Percentiles rank a stretch among this genome's conserved stretches.
Evolutionary conservation across 805 yeast species (phyloP).

Genomic region (Saccharomyces kudriavzevii): DNA sequence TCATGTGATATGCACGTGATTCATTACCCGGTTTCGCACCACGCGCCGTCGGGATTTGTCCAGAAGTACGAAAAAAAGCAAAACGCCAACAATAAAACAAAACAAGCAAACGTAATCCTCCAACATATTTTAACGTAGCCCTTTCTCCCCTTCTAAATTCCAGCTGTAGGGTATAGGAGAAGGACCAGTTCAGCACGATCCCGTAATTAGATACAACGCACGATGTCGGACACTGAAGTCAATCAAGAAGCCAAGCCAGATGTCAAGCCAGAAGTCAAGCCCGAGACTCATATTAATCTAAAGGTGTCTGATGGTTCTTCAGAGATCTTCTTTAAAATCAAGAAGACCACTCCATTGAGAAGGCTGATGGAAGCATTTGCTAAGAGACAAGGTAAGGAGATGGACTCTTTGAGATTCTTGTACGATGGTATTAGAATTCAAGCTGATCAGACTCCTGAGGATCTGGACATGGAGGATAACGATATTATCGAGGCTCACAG

Average conservation of each 20-base stretch:
- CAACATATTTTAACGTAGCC: no score
- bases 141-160: background rate
- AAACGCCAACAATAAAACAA: background rate
- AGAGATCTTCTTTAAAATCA: slow-evolving; percentile 92
- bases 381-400: slow-evolving; percentile 89
- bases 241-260: slow-evolving; percentile 33
- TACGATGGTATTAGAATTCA: slow-evolving; percentile 88
- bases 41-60: background rate
- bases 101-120: background rate
- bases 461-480: slow-evolving; percentile 87
- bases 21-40: background rate
- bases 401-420: slow-evolving; percentile 75
- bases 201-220: background rate
- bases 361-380: slow-evolving; percentile 97
- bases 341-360: slow-evolving; percentile 82
- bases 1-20: background rate
- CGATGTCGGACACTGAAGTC: slow-evolving; percentile 21
- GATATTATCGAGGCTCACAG: slow-evolving; percentile 96
- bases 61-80: background rate
- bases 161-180: background rate
- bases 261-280: slow-evolving; percentile 43
- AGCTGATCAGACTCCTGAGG: slow-evolving; percentile 87
- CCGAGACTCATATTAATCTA: slow-evolving; percentile 81
- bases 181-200: background rate
- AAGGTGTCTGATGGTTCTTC: slow-evolving; percentile 91